Conservation (phyloP, 192 early-diverging fungal genomes). For the Backusella tarrabulga region DNA sequence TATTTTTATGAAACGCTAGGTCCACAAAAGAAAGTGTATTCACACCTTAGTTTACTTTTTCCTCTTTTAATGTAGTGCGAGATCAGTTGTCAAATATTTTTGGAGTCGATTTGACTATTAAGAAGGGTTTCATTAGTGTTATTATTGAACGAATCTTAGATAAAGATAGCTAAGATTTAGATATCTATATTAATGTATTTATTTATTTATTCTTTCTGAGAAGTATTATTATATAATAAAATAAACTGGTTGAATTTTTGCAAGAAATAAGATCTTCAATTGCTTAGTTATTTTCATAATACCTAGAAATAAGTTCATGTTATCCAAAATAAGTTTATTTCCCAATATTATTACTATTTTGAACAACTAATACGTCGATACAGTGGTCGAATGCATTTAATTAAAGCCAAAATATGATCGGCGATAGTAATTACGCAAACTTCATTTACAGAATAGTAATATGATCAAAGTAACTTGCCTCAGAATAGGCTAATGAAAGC, state of each 20-base stretch:
- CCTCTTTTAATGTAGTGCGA: constrained; percentile 46
- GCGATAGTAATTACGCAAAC: too few relatives aligned
- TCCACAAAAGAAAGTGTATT: background rate
- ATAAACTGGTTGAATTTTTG: background rate
- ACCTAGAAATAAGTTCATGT: too few relatives aligned
- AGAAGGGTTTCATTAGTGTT: constrained; percentile 69
- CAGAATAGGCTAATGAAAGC: too few relatives aligned
- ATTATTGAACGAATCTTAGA: constrained; percentile 48
- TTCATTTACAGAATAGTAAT: too few relatives aligned
- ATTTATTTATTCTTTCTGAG: background rate
- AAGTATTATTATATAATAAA: background rate
- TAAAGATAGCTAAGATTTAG: constrained; percentile 12
- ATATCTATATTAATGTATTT: constrained; percentile 1
- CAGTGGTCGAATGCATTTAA: too few relatives aligned
- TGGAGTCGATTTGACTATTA: constrained; percentile 57
- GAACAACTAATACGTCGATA: too few relatives aligned
- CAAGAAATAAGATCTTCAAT: too few relatives aligned
- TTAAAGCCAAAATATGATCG: too few relatives aligned
- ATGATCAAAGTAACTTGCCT: too few relatives aligned
- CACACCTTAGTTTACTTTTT: background rate
- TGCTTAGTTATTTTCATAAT: too few relatives aligned
- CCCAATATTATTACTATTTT: too few relatives aligned
- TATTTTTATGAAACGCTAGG: background rate
- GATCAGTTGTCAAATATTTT: constrained; percentile 62
- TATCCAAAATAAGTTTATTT: too few relatives aligned